Evolutionary conservation across 108 stramenopile genomes (phyloP), one percentile per base, ranked within the genome.

Genomic region (Cyclotella atomus): DNA sequence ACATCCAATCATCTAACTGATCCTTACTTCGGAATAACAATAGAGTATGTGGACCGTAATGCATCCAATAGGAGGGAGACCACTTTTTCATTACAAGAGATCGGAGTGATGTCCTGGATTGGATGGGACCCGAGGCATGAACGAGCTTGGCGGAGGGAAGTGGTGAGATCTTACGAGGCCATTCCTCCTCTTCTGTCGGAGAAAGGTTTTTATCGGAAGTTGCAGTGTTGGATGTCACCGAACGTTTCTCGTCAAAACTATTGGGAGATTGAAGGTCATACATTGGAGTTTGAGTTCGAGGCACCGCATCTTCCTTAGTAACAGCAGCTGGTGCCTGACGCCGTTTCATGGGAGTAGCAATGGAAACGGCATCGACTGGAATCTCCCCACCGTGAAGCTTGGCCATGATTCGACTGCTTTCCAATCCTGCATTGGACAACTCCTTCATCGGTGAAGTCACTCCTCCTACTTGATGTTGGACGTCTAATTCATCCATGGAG

Each of bases 21-120:
- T 81, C 79, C 28, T 70, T 78, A 19, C 30, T 49, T 25, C 84
- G 33, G 30, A 82, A 84, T 15, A 84, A 44, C 9, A 84, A 36
- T 24, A 84, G 12, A 1, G 76, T 33, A 21, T 72, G 54, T 10
- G 56, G 52, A 36, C 75, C 81, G 24, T 78, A 77, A 30, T 67
- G 71, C 65, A 82, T 78, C 81, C 81, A 84, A 16, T 69, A 65
- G 16, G 52, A 36, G 4, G 74, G 67, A 64, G 73, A 50, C 84
- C 84, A 84, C 33, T 82, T 84, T 53, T 84, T 84, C 75, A 84
- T 70, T 14, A 84, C 67, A 0, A 84, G 67, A 12, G 73, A 65
- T 17, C 84, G 84, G 27, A 80, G 67, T 2, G 81, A 69, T 6
- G 84, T 80, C 9, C 84, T 80, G 10, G 81, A 66, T 41, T 78